phyloP scores from a whole-genome alignment of 1,139 yeast species.

The Lizanozyma gosingica region DNA sequence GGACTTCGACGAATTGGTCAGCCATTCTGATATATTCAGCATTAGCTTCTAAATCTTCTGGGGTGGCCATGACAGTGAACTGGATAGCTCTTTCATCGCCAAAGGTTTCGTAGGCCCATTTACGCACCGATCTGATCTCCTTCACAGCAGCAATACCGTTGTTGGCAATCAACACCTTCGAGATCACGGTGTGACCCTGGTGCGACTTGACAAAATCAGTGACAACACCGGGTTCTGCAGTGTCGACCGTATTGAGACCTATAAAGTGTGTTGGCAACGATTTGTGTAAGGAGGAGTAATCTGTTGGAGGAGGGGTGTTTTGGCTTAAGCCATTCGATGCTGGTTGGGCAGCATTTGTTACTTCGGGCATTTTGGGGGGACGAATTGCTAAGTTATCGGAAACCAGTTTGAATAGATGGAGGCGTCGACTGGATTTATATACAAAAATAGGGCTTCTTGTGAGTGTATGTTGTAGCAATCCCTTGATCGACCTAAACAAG shows the following conservation, averaged over 20 bases:
- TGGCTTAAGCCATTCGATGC: neutral
- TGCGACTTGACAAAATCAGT: constrained; percentile 78
- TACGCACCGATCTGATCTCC: constrained; percentile 92
- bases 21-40: constrained; percentile 99
- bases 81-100: constrained; percentile 91
- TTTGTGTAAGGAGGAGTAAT: constrained; percentile 24
- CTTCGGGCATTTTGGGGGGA: neutral
- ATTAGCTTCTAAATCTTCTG: constrained; percentile 93
- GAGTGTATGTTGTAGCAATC: neutral
- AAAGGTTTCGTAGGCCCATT: constrained; percentile 98
- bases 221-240: constrained; percentile 65
- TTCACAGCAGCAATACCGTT: constrained; percentile 99
- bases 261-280: constrained; percentile 61
- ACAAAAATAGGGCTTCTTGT: neutral
- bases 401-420: neutral
- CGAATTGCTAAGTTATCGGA: neutral
- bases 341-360: neutral
- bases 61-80: constrained; percentile 98
- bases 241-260: constrained; percentile 68
- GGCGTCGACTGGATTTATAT: neutral
- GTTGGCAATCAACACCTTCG: constrained; percentile 84
- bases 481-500: neutral
- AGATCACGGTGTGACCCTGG: constrained; percentile 93
- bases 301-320: constrained; percentile 7
- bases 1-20: constrained; percentile 95